Percentiles rank a stretch among this genome's conserved stretches.
These are phyloP conservation scores for Colletotrichum kahawae DNA, from an alignment of 2,329 filamentous ascomycete genomes.

Conservation along the genomic window DNA sequence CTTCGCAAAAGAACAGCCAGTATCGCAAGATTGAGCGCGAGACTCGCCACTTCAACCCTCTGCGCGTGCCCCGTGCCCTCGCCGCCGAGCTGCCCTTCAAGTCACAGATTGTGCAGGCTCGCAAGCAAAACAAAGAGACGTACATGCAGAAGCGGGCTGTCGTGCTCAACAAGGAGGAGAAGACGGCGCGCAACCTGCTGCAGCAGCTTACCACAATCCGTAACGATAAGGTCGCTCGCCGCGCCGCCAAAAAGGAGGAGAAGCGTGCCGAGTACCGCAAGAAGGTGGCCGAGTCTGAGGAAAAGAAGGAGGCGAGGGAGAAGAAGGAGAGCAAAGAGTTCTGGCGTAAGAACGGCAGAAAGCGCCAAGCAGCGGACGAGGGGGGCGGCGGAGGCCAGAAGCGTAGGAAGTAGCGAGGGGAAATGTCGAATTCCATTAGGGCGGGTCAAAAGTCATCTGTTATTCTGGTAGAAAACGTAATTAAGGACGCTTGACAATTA, in stretches of 20 bases:
- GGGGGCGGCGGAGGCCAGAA: conserved; percentile 38
- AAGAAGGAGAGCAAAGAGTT: conserved; percentile 92
- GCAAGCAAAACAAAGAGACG: conserved; percentile 78
- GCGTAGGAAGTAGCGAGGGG: conserved; percentile 18
- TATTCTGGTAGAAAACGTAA: background rate
- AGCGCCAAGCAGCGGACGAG: conserved; percentile 52
- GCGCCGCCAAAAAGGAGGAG: conserved; percentile 86
- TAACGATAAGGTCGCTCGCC: conserved; percentile 88
- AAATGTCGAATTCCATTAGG: background rate
- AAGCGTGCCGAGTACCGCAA: conserved; percentile 79
- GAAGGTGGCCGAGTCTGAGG: conserved; percentile 80
- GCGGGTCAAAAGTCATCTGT: background rate
- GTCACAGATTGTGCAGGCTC: conserved; percentile 84
- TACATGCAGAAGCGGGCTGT: conserved; percentile 97
- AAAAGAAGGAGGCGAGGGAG: conserved; percentile 86
- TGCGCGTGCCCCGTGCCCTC: conserved; percentile 78
- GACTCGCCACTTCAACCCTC: conserved; percentile 78
- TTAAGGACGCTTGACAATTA: conserved; percentile 4
- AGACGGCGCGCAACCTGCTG: conserved; percentile 85
- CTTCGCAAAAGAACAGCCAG: conserved; percentile 80
- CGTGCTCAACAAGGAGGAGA: conserved; percentile 85
- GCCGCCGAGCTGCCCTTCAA: conserved; percentile 90
- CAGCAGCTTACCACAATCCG: conserved; percentile 90
- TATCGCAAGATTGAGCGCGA: conserved; percentile 75
- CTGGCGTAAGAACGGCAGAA: conserved; percentile 89